These are phyloP conservation scores for Botryosphaeria agaves DNA, from an alignment of 2,329 filamentous ascomycete genomes.

Conservation along the genomic window DNA sequence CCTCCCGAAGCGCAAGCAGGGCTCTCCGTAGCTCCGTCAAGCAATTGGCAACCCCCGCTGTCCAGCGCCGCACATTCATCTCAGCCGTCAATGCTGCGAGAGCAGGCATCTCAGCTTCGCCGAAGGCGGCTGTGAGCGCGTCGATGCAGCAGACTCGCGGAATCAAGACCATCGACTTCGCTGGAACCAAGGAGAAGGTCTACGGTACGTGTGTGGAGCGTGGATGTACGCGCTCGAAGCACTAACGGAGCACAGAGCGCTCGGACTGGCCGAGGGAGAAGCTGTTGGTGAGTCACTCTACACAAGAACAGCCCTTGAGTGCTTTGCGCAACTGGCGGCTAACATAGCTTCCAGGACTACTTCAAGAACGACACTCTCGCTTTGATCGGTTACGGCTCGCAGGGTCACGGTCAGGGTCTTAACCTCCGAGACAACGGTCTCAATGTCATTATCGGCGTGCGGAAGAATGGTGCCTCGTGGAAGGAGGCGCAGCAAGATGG, in stretches of 20 bases:
- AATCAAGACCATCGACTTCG: slow-evolving; percentile 98
- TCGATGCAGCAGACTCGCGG: slow-evolving; percentile 59
- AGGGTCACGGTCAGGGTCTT: slow-evolving; percentile 97
- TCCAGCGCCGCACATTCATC: slow-evolving; percentile 40
- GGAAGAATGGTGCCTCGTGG: slow-evolving; percentile 97
- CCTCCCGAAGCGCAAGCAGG: slow-evolving; percentile 54
- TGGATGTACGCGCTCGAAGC: slow-evolving; percentile 7
- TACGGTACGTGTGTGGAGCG: slow-evolving; percentile 42
- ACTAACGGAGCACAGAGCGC: slow-evolving; percentile 48
- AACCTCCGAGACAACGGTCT: slow-evolving; percentile 99
- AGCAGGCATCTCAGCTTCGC: slow-evolving; percentile 26
- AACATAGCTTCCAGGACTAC: no score
- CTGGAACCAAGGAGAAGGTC: slow-evolving; percentile 84
- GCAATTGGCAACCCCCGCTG: slow-evolving; percentile 32
- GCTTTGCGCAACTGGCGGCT: no score
- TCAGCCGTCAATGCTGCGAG: slow-evolving; percentile 36
- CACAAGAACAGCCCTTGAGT: no score
- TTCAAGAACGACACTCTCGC: slow-evolving; percentile 99
- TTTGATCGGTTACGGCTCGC: slow-evolving; percentile 95
- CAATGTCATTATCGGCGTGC: slow-evolving; percentile 97
- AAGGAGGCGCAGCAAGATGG: slow-evolving; percentile 93
- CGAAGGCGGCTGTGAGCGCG: slow-evolving; percentile 26
- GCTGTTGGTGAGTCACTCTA: slow-evolving; percentile 57
- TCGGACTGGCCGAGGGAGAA: slow-evolving; percentile 97
- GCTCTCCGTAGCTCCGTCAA: slow-evolving; percentile 40